Evolutionary conservation across 176 grass and related monocot species (phyloP), one percentile per base, ranked within the genome.

Genomic region (Carex kokanica): DNA sequence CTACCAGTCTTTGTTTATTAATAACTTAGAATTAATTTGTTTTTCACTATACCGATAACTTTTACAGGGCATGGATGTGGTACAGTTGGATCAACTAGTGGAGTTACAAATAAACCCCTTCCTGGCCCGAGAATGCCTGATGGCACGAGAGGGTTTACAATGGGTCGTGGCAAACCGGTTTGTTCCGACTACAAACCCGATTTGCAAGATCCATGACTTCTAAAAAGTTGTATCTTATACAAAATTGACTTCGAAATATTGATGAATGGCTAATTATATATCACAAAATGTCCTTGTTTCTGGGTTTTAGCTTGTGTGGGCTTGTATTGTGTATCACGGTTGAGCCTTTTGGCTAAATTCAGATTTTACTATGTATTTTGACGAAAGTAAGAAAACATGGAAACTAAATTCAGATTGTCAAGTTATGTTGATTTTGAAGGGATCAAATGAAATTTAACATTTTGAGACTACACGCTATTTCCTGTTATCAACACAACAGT

Each of bases 111-210:
- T 88, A 93, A 91, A 79, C 88, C 91, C 69, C 27, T 95, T 79
- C 71, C 91, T 75, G 96, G 96, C 25, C 96, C 93, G 0, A 95
- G 85, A 84, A 95, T 95, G 93, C 93, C 91, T 32, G 91, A 93
- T 88, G 96, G 96, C 29, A 99, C 91, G 8, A 93, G 78, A 73
- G 91, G 91, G 20, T 99, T 99, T 62, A 43, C 87, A n/a, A 61
- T 92, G 83, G 93, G 91, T 52, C 93, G 96, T 64, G 96, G 96
- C 29, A 95, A 63, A 85, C 82, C 83, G 73, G 18, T 90, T 72
- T 2, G 31, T 55, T 55, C 73, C 7, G 49, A 77, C 73, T 17
- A 27, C 23, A 77, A 77, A 55, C 73, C 73, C 6, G 52, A 77
- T 31, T 17, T 31, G 23, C 73, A 53, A 55, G 73, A 77, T 55